Base-by-base conservation (phyloP, 495 filamentous ascomycete genomes). In the Astrocystis sublimbata region DNA sequence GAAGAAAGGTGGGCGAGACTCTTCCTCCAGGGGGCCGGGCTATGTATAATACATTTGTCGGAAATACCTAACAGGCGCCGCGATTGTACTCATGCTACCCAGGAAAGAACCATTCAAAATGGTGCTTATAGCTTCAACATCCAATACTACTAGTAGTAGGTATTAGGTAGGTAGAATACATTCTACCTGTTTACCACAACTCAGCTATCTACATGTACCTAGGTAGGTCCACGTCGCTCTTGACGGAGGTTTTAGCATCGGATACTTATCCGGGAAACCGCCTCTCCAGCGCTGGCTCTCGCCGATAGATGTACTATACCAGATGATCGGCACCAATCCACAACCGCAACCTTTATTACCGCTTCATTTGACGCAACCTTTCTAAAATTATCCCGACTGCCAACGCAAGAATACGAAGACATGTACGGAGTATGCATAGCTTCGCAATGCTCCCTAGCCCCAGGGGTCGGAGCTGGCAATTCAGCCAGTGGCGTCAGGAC, bases 391-490 rank as follows among this genome's bases (percentile, higher is more conserved):
- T 35, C 28, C 26, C n/a, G n/a, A n/a, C n/a, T n/a, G n/a, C n/a
- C n/a, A n/a, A n/a, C n/a, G n/a, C n/a, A n/a, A n/a, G n/a, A 19
- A 52, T 52, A 10, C 28, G n/a, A 35, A 6, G 8, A 28, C 33
- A 35, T 26, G n/a, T 26, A 6, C n/a, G 46, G 12, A 49, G n/a
- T 31, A 28, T 46, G 46, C 21, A n/a, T 35, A 12, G 54, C 40
- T 60, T 59, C 36, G 35, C 36, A 42, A 31, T 31, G 30, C 40
- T n/a, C n/a, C n/a, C n/a, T 30, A 13, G 38, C 33, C n/a, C 26
- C 58, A 51, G 58, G 58, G 58, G 57, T 62, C 53, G 12, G 52
- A 28, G 55, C 60, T 63, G 64, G 58, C 66, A 63, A 61, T n/a
- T n/a, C n/a, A n/a, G 60, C 66, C 53, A 58, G 28, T 60, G 59